Base-by-base conservation (phyloP, 2,329 filamentous ascomycete species). In the Sarocladiaceae sp. region DNA sequence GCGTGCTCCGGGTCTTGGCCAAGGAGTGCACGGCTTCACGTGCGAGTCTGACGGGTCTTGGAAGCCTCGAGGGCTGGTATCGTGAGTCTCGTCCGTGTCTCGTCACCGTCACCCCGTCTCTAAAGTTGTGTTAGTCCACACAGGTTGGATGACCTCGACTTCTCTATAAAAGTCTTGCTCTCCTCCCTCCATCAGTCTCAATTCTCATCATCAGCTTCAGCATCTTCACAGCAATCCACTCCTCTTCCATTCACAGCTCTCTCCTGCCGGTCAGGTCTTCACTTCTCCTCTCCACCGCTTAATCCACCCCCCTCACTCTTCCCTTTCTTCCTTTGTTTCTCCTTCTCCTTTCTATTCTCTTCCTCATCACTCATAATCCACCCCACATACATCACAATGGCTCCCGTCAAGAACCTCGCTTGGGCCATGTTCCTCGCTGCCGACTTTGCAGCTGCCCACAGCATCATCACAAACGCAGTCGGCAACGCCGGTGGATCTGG, bases 391-490 rank as follows among this genome's bases (percentile, higher is more conserved):
- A 54, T 44, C 48, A 59, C 55, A 64, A 62, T 51, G 51, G 50
- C 41, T 41, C 15, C 37, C 37, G 19, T 41, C 37, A 41, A 41
- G 37, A 33, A 62, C 47, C 21, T 68, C 48, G 49, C 63, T 51
- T 60, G 77, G 56, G 64, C 69, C 56, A 65, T 78, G 61, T 59
- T 81, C 56, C 66, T 74, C 53, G 64, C 70, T 49, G 70, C 70
- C 54, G 64, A 72, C 51, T 69, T 83, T 43, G 78, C 75, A 50
- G 68, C 76, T 51, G 77, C 73, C 55, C 80, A 84, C 67, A 70
- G 71, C 48, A 78, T 73, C 53, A 81, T 84, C 62, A 70, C 73
- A 54, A 61, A 61, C 39, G 80, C 80, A 24, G 69, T 68, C 31
- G 80, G 79, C 47, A 67, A 82, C 53, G 66, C 67, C 21, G 78